Conservation (phyloP, 2,329 filamentous ascomycete species). For the Fusarium burgessii region DNA sequence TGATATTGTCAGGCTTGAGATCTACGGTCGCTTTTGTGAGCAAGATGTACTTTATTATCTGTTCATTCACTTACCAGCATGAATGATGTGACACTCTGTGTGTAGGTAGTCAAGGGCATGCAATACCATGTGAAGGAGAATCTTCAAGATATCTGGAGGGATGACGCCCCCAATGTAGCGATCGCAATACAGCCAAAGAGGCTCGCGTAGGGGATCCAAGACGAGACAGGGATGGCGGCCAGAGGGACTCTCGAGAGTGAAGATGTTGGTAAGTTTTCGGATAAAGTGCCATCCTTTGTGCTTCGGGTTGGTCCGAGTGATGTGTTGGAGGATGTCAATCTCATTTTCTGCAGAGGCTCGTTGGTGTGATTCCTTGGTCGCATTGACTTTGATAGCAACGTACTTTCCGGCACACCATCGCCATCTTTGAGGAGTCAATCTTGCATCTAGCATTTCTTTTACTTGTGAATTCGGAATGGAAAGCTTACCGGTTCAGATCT, state of each 20-base stretch:
- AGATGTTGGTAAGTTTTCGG: conserved; percentile 31
- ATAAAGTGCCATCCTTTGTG: conserved; percentile 41
- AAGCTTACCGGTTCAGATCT: conserved; percentile 31
- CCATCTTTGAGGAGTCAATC: conserved; percentile 18
- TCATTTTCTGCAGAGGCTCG: conserved; percentile 18
- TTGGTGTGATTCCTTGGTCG: background rate
- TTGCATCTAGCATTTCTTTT: background rate
- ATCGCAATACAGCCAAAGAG: conserved; percentile 41
- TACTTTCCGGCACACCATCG: conserved; percentile 42
- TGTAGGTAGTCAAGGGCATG: conserved; percentile 44
- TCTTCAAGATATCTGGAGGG: conserved; percentile 35
- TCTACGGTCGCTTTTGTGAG: background rate
- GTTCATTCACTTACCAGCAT: conserved; percentile 9
- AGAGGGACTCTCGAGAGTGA: conserved; percentile 9
- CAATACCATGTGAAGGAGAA: conserved; percentile 39
- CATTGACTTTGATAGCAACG: conserved; percentile 41
- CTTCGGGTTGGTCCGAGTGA: conserved; percentile 12
- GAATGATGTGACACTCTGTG: conserved; percentile 37
- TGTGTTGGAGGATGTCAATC: conserved; percentile 24
- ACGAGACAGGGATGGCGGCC: conserved; percentile 38
- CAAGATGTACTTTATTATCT: fast-evolving
- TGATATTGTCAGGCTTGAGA: conserved; percentile 41
- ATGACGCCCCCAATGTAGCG: conserved; percentile 37
- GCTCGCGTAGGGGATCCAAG: conserved; percentile 39
- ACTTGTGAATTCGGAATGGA: background rate